Percentiles rank a stretch among this genome's conserved stretches.
These are phyloP conservation scores for Paraphaeosphaeria minitans DNA, from an alignment of 2,329 filamentous ascomycete genomes.

Conservation along the genomic window DNA sequence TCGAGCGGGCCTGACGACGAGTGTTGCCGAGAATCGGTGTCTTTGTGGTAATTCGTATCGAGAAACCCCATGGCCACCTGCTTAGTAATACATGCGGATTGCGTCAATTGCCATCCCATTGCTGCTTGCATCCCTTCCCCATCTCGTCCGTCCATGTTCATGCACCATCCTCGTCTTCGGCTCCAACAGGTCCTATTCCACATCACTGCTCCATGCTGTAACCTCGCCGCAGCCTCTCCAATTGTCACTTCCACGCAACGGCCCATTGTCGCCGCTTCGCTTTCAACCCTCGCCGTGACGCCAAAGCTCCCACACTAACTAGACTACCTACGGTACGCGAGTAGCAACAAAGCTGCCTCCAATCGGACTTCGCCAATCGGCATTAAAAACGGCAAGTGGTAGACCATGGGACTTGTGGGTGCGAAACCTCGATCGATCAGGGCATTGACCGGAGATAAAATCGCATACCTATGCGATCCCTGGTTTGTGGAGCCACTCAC, in stretches of 20 bases:
- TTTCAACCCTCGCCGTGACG: not conserved
- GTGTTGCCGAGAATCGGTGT: not conserved
- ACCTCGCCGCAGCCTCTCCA: not conserved
- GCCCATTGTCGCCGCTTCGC: not conserved
- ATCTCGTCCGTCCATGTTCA: no score
- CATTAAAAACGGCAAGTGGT: not conserved
- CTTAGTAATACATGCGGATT: not conserved
- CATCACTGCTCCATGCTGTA: not conserved
- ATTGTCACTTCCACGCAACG: not conserved
- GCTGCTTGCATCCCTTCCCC: not conserved
- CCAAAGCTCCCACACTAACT: not conserved
- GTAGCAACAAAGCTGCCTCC: not conserved
- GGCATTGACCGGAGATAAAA: not conserved
- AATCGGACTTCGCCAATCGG: not conserved
- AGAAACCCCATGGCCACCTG: not conserved
- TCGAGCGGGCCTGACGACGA: not conserved
- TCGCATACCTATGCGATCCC: not conserved
- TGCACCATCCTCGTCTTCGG: no score
- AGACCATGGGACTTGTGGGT: not conserved
- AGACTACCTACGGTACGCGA: no score
- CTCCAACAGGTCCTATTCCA: not conserved
- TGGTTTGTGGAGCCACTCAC: not conserved
- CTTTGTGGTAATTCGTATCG: not conserved
- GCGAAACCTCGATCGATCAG: not conserved
- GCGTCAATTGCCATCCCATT: not conserved